phyloP scores from a whole-genome alignment of 805 yeast genomes.

The Blastobotrys americana region DNA sequence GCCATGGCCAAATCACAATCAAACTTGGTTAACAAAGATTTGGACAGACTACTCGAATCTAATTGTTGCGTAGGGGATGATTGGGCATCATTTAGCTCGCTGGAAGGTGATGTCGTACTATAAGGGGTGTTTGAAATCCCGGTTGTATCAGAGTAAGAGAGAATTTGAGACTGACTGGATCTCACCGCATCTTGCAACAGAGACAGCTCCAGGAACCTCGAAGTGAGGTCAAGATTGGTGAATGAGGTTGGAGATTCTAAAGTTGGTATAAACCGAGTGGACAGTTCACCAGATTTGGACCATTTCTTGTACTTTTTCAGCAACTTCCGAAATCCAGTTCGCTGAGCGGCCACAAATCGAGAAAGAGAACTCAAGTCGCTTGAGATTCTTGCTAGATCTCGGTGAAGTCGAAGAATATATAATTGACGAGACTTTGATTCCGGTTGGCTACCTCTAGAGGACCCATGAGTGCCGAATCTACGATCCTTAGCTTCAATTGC shows the following conservation, averaged over 20 bases:
- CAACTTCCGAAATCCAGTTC: constrained; percentile 62
- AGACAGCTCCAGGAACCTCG: constrained; percentile 54
- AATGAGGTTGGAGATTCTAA: constrained; percentile 48
- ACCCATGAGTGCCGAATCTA: not conserved
- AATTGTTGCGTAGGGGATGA: constrained; percentile 17
- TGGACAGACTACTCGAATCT: no score
- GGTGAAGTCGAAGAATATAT: constrained; percentile 23
- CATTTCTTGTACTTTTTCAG: constrained; percentile 59
- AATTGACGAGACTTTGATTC: constrained; percentile 19
- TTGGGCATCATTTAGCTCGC: constrained; percentile 4
- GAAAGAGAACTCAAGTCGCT: constrained; percentile 55
- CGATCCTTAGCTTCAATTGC: constrained; percentile 22
- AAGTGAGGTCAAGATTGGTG: constrained; percentile 51
- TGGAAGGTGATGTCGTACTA: constrained; percentile 15
- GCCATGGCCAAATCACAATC: constrained; percentile 31
- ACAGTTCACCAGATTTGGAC: constrained; percentile 29
- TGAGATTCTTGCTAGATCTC: constrained; percentile 39
- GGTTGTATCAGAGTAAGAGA: no score
- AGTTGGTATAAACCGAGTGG: constrained; percentile 26
- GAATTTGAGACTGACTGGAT: constrained; percentile 14
- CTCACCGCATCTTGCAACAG: constrained; percentile 45
- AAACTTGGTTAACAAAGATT: constrained; percentile 19
- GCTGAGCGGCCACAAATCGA: constrained; percentile 66
- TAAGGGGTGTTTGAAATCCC: not conserved
- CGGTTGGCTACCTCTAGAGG: constrained; percentile 2